Evolutionary conservation across 768 basidiomycete species (phyloP).

Genomic region (Pluteus cervinus): DNA sequence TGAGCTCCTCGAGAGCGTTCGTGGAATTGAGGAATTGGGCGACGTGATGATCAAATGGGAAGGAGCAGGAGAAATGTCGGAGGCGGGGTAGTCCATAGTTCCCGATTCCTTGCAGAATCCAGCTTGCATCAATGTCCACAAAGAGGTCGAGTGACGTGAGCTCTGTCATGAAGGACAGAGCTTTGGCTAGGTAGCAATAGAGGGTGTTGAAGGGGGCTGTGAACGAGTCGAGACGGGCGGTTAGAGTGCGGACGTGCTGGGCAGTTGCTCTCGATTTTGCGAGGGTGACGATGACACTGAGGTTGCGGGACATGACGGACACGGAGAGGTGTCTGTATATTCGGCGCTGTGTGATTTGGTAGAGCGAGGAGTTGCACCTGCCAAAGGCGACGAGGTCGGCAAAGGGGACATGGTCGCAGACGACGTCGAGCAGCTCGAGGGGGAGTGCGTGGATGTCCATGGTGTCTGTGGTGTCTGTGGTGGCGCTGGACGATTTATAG

Average conservation of each 20-base stretch:
- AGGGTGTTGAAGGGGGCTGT: constrained; percentile 37
- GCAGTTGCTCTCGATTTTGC: constrained; percentile 53
- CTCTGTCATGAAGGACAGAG: constrained; percentile 55
- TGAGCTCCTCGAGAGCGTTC: constrained; percentile 49
- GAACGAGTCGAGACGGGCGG: constrained; percentile 42
- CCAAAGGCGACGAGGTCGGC: constrained; percentile 46
- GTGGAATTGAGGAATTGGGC: constrained; percentile 52
- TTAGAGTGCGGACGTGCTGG: constrained; percentile 53
- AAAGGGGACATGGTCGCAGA: constrained; percentile 26
- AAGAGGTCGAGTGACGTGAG: constrained; percentile 52
- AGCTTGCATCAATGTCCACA: constrained; percentile 47
- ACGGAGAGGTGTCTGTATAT: constrained; percentile 58
- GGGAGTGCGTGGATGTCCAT: constrained; percentile 50
- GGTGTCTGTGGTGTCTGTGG: constrained; percentile 11
- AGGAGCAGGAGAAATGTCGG: constrained; percentile 50
- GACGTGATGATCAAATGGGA: constrained; percentile 55
- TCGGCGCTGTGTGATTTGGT: constrained; percentile 46
- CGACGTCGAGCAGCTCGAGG: constrained; percentile 53
- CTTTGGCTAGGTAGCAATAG: constrained; percentile 42
- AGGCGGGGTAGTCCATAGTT: constrained; percentile 38
- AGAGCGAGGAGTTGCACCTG: constrained; percentile 32
- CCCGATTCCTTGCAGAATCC: constrained; percentile 37
- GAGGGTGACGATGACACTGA: constrained; percentile 48
- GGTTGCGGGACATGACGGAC: constrained; percentile 37
- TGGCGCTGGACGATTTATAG: constrained; percentile 9